Evolutionary conservation across 805 yeast genomes (phyloP), one percentile per base, ranked within the genome.

Genomic region (Pichia eremophila): DNA sequence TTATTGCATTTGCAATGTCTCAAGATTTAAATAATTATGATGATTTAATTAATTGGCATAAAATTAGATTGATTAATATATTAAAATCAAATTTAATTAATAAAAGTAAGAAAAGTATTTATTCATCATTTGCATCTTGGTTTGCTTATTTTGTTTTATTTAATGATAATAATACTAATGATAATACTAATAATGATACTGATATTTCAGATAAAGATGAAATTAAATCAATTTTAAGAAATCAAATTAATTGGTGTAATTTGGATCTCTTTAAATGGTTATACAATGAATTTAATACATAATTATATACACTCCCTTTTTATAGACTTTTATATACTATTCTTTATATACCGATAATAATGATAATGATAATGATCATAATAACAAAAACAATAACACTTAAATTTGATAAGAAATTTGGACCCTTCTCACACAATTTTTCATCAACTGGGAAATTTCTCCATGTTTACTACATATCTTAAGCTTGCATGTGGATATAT

Each of bases 31-130:
- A 45, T 34, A 41, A 45, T 25, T 45, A 29, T 27, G 56, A 64
- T 31, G 70, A 66, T 47, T 49, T 72, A 25, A 57, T 53, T 36
- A 60, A 62, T 22, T 72, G 76, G 76, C 66, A 63, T 42, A 40
- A 47, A 17, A 58, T 63, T 29, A 60, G 73, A 45, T 67, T 74
- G 0, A 55, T 48, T 32, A 48, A 48, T 27, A 45, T 48, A 15
- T 34, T 48, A 27, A 31, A 48, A 15, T 28, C 40, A 27, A 48
- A 48, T 31, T 41, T 48, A 47, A 27, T 39, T 5, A 41, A 41
- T 5, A 48, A 48, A 39, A 44, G 29, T 27, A 43, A 39, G 22
- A 48, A 48, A 43, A 41, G 46, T 34, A 48, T 42, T 28, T 48
- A 45, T 35, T 27, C 46, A 14, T 35, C 27, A n/a, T 29, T 28